Evolutionary conservation across 192 early-diverging fungal species (phyloP).

Genomic region (Umbelopsis sp.): DNA sequence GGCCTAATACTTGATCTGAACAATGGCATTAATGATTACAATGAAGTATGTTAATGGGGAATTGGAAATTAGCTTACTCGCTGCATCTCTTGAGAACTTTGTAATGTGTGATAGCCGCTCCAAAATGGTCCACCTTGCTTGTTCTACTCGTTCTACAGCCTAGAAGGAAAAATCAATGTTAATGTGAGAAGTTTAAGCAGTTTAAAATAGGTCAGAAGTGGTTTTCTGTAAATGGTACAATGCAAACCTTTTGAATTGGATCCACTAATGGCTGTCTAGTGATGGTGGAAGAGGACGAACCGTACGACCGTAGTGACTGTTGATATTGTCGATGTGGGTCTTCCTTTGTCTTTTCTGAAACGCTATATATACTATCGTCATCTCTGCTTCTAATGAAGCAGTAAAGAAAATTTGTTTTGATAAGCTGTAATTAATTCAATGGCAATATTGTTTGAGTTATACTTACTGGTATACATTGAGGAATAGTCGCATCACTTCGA

Average conservation of each 20-base stretch:
- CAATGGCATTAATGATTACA: not conserved
- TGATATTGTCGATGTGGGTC: not conserved
- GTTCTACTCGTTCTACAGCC: constrained; percentile 23
- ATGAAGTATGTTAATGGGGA: not conserved
- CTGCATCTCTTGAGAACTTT: constrained; percentile 63
- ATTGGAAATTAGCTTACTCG: constrained; percentile 30
- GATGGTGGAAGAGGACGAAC: not conserved
- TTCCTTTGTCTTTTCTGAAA: not conserved
- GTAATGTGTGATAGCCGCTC: constrained; percentile 76
- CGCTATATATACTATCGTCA: constrained; percentile 9
- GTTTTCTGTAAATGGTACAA: not conserved
- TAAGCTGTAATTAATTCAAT: no score
- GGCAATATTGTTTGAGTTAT: not conserved
- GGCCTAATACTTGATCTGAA: constrained; percentile 40
- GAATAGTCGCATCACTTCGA: constrained; percentile 31
- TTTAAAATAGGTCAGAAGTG: not conserved
- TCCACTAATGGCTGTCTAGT: not conserved
- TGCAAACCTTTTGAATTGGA: not conserved
- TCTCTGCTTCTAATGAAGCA: not conserved
- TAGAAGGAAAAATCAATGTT: not conserved
- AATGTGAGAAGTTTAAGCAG: not conserved
- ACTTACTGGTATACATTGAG: constrained; percentile 22
- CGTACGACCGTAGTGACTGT: not conserved
- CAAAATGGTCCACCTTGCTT: constrained; percentile 71
- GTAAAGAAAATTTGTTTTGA: no score